Evolutionary conservation across 2,329 filamentous ascomycete genomes (phyloP).

Genomic region (Ophiocordyceps robertsii): DNA sequence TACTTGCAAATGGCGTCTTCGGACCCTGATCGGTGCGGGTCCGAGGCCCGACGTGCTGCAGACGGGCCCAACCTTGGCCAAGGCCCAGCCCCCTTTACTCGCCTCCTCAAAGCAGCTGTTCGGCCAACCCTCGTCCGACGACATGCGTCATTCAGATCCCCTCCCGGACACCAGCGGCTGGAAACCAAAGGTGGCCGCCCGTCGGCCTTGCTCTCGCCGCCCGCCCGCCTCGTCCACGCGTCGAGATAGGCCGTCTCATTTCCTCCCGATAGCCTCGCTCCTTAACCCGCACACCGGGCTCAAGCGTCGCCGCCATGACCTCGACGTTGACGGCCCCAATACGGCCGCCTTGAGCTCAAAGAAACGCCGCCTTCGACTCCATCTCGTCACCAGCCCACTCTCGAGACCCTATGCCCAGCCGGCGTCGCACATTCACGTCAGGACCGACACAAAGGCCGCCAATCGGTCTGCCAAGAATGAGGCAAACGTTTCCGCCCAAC

Average conservation of each 20-base stretch:
- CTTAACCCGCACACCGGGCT: slow-evolving; percentile 9
- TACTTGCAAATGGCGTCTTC: background rate
- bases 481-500: slow-evolving; percentile 15
- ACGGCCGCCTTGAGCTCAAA: slow-evolving; percentile 41
- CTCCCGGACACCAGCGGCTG: too few species aligned
- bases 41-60: background rate
- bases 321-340: slow-evolving; percentile 46
- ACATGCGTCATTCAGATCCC: background rate
- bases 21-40: background rate
- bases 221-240: background rate
- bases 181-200: too few species aligned
- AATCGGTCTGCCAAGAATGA: slow-evolving; percentile 21
- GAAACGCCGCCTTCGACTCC: slow-evolving; percentile 50
- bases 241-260: background rate
- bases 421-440: slow-evolving; percentile 51
- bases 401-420: slow-evolving; percentile 57
- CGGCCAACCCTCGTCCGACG: background rate
- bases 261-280: slow-evolving; percentile 2
- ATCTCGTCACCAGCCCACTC: slow-evolving; percentile 56
- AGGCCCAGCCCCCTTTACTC: background rate
- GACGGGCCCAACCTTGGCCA: background rate
- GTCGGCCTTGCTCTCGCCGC: background rate
- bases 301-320: slow-evolving; percentile 38
- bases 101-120: background rate
- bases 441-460: slow-evolving; percentile 23